Evolutionary conservation across 768 basidiomycete species (phyloP), one percentile per base, ranked within the genome.

Genomic region (Suillus spraguei): DNA sequence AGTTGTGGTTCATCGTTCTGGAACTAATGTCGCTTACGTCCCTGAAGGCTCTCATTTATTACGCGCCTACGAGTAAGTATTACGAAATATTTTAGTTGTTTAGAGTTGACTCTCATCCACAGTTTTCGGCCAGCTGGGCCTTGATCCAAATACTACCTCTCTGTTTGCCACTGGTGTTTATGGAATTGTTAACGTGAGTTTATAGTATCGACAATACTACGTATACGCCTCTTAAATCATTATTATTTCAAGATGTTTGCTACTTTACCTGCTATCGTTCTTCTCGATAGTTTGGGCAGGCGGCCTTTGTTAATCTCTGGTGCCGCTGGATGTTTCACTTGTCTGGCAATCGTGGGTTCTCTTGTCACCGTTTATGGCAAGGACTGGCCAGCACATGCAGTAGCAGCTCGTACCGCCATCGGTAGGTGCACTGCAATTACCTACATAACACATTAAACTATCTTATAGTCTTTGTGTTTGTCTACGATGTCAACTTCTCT

Each of bases 91-190:
- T 2, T 11, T 11, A 32, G 32, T 28, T 7, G 17, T 28, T 17
- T 14, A 54, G 20, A 33, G 36, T 24, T 59, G 6, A 65, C 33
- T 65, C 68, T 66, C 68, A 74, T 59, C 67, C 67, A 16, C 49
- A 70, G 80, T 81, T 46, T 81, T 81, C 62, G 71, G 75, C 59
- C 77, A 78, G 58, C 63, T 81, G 22, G 79, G 78, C n/a, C 66
- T 81, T 36, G 71, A 78, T n/a, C 77, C 75, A 1, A 78, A 74
- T 41, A 80, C 80, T 1, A 78, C 80, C 1, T 81, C 80, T 8
- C 64, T 81, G 7, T 66, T 81, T 14, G 80, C 80, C 22, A 77
- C 79, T 2, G 80, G 80, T 20, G 77, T 80, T n/a, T 78, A 74
- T n/a, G 80, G 80, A 16, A 69, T 80, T 66, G 74, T 76, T 17